Conservation (phyloP, 805 yeast species). For the Wickerhamomyces canadensis region DNA sequence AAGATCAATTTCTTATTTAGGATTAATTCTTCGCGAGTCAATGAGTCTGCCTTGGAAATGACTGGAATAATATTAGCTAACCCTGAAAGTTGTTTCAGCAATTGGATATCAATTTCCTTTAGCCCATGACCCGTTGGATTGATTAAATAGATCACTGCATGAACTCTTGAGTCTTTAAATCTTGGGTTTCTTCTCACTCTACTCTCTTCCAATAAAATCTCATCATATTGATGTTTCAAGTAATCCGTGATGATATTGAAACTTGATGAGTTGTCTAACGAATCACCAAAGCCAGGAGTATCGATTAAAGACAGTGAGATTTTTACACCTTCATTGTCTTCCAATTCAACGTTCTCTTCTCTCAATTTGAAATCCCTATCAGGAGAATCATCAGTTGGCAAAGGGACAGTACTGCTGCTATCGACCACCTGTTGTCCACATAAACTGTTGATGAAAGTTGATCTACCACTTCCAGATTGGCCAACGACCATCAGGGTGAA, state of each 20-base stretch:
- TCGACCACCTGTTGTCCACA: constrained; percentile 87
- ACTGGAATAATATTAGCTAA: constrained; percentile 84
- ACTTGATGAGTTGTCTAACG: constrained; percentile 60
- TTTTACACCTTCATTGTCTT: constrained; percentile 81
- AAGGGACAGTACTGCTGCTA: constrained; percentile 51
- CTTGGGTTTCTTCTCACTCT: constrained; percentile 81
- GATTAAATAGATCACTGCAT: constrained; percentile 67
- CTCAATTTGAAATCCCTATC: constrained; percentile 57
- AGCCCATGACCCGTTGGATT: constrained; percentile 84
- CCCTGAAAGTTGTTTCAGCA: constrained; percentile 72
- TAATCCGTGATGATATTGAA: constrained; percentile 72
- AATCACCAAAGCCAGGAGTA: constrained; percentile 81
- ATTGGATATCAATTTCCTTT: constrained; percentile 69
- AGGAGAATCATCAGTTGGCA: constrained; percentile 45
- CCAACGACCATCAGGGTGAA: constrained; percentile 87
- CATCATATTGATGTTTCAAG: constrained; percentile 78
- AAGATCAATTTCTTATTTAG: constrained; percentile 67
- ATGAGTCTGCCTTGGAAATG: constrained; percentile 79
- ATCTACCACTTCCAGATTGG: constrained; percentile 80
- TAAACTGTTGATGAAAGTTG: constrained; percentile 86
- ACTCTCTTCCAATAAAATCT: constrained; percentile 72
- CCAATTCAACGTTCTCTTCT: constrained; percentile 78
- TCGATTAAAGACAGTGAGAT: constrained; percentile 72
- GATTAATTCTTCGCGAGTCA: constrained; percentile 72
- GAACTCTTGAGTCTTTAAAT: constrained; percentile 79